These are phyloP conservation scores for Fragaria nilgerrensis DNA, from an alignment of 306 rosid species.

Conservation along the genomic window DNA sequence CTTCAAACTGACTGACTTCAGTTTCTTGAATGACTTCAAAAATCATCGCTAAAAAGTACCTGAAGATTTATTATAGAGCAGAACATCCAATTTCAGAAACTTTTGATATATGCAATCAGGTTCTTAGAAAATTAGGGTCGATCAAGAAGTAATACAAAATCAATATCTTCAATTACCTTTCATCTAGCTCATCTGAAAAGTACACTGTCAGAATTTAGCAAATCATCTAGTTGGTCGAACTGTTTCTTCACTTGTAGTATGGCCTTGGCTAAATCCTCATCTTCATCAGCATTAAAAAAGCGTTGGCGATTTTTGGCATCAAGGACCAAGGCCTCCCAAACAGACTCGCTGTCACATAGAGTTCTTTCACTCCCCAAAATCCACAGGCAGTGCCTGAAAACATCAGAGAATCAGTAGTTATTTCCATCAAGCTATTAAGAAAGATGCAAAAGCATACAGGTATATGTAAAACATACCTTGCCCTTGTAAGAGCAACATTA, in stretches of 20 bases:
- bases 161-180: conserved; percentile 49
- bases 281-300: conserved; percentile 63
- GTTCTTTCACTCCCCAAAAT: conserved; percentile 67
- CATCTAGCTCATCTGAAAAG: conserved; percentile 59
- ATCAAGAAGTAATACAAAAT: not conserved
- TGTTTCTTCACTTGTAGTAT: conserved; percentile 57
- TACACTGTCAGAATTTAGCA: conserved; percentile 49
- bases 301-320: conserved; percentile 58
- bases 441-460: not conserved
- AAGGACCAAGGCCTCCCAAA: conserved; percentile 53
- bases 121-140: not conserved
- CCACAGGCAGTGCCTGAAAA: conserved; percentile 66
- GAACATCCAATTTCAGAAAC: not conserved
- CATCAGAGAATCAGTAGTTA: conserved; percentile 6
- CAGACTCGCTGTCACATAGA: conserved; percentile 33
- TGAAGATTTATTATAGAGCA: conserved; percentile 8
- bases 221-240: conserved; percentile 60
- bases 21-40: conserved; percentile 55
- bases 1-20: conserved; percentile 16
- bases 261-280: conserved; percentile 52
- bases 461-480: conserved; percentile 40
- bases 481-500: conserved; percentile 86
- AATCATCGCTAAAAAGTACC: conserved; percentile 68
- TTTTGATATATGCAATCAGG: not conserved
- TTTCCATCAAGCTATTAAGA: not conserved